phyloP scores from a whole-genome alignment of 192 early-diverging fungal genomes.

The Phlyctochytrium bullatum region DNA sequence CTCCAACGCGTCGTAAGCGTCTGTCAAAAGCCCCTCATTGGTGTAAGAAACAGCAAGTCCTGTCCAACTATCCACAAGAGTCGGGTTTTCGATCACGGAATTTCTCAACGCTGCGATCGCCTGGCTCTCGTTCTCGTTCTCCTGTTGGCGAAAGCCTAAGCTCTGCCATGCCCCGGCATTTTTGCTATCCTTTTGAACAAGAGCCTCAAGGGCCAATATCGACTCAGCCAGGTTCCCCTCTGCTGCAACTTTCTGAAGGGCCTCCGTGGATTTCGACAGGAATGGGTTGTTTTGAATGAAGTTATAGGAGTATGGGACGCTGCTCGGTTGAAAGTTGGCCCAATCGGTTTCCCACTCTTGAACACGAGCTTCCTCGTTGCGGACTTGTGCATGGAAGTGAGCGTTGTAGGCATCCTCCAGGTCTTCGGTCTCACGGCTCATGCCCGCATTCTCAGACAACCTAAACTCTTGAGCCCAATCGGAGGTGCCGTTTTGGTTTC shows the following conservation, averaged over 20 bases:
- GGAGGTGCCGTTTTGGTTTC: background rate
- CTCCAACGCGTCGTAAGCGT: conserved; percentile 88
- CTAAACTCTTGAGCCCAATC: conserved; percentile 7
- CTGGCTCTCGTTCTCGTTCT: conserved; percentile 91
- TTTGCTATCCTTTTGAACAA: conserved; percentile 71
- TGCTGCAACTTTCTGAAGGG: conserved; percentile 20
- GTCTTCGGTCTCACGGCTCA: conserved; percentile 5
- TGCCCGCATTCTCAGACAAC: background rate
- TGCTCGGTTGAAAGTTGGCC: conserved; percentile 10
- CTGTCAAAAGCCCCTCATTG: conserved; percentile 81
- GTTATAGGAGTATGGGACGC: conserved; percentile 47
- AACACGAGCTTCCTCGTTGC: background rate
- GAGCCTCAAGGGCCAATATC: conserved; percentile 88
- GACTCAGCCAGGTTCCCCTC: conserved; percentile 76
- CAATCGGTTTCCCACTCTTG: conserved; percentile 26
- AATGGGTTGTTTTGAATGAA: conserved; percentile 80
- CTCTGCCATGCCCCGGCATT: conserved; percentile 82
- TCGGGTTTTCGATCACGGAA: conserved; percentile 72
- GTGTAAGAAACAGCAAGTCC: conserved; percentile 90
- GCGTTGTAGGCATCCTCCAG: conserved; percentile 22
- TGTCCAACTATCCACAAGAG: conserved; percentile 74
- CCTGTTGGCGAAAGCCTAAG: conserved; percentile 89
- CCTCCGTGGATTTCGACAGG: conserved; percentile 29
- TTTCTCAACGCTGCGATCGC: conserved; percentile 89
- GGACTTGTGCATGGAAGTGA: background rate